Evolutionary conservation across 495 filamentous ascomycete species (phyloP).

Genomic region (Neurospora sublineolata): DNA sequence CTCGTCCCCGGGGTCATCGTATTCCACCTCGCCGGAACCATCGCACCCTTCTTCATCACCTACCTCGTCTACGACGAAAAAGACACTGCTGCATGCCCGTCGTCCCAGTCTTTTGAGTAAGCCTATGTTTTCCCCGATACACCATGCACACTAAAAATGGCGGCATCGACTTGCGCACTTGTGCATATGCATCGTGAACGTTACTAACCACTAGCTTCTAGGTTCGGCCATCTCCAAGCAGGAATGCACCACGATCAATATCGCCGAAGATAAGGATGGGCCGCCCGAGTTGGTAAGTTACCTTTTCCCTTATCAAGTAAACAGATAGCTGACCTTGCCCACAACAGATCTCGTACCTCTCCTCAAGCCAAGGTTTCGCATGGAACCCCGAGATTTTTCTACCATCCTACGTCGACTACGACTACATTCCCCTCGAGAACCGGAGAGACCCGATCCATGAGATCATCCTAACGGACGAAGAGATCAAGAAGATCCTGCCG

Average conservation of each 20-base stretch:
- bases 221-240: constrained; percentile 51
- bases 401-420: constrained; percentile 44
- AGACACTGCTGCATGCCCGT: constrained; percentile 35
- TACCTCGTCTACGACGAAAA: constrained; percentile 21
- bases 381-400: constrained; percentile 61
- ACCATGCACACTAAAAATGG: not conserved
- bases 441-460: constrained; percentile 57
- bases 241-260: constrained; percentile 58
- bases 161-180: not conserved
- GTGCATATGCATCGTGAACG: not conserved
- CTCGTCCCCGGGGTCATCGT: constrained; percentile 37
- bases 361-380: constrained; percentile 56
- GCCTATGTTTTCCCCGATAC: constrained; percentile 5
- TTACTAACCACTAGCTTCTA: constrained; percentile 20
- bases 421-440: constrained; percentile 49
- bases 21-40: constrained; percentile 38
- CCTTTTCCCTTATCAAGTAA: not conserved
- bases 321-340: constrained; percentile 3
- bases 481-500: constrained; percentile 45
- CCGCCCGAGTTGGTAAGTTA: constrained; percentile 48
- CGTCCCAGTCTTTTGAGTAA: constrained; percentile 45
- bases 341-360: constrained; percentile 54
- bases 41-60: constrained; percentile 22
- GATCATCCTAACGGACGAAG: constrained; percentile 53
- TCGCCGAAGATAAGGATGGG: constrained; percentile 50